Base-by-base conservation (phyloP, 2,329 filamentous ascomycete genomes). In the Colletotrichum musicola region DNA sequence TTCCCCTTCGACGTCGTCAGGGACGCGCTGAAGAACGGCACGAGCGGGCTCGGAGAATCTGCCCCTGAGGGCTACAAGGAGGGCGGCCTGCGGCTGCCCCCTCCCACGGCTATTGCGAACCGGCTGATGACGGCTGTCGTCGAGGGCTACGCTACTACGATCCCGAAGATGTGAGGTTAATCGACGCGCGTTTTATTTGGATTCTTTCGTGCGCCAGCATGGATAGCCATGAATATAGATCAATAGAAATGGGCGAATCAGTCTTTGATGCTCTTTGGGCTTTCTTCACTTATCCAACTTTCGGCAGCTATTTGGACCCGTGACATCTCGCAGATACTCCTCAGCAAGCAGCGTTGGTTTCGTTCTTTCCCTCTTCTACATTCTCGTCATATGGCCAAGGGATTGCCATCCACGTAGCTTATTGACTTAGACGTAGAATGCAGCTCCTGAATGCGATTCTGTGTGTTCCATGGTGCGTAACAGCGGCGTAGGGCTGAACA, bases 81-180 rank as follows among this genome's bases (percentile, higher is more conserved):
- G 77, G 94, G 94, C 0, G 88, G 86, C 4, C 79, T 99, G 82
- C 88, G 93, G 64, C 80, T 99, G 76, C 96, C 96, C 53, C 94
- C 94, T 2, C 83, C 86, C 67, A 97, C 94, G 42, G 95, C 96
- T 1, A 98, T 99, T 85, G 96, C 96, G 16, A 93, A 98, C 79
- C 92, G 95, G 77, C 81, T 98, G 76, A 90, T 99, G 74, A 86
- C 84, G 60, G 93, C 94, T 1, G 94, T 97, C 14, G 88, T 91
- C 0, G 89, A 90, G 58, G 94, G 94, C 0, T 96, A 93, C 77
- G 82, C 93, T 68, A 85, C 84, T 12, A 84, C 82, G 2, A 80
- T 71, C 4, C 74, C 85, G 68, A 91, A 88, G 78, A 87, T 87
- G 10, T 88, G 40, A 68, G 35, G 13, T 4, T 38, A 13, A 6